phyloP scores from a whole-genome alignment of 73 alveolate genomes.

The Paraurostyla sp. region DNA sequence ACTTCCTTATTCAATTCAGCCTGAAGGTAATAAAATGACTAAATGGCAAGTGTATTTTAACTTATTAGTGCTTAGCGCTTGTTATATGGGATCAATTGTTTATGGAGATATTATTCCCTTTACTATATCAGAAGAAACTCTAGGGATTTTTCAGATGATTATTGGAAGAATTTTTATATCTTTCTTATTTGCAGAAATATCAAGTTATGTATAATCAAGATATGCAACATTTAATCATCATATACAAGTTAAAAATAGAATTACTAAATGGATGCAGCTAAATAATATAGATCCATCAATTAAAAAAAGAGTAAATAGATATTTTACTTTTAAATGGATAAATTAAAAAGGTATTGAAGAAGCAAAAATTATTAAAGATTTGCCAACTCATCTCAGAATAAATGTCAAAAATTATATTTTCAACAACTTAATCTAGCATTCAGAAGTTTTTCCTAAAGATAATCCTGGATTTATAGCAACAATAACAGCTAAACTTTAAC shows the following conservation, averaged over 20 bases:
- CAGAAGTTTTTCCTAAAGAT: conserved; percentile 68
- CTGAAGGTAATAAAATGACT: background rate
- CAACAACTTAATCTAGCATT: conserved; percentile 34
- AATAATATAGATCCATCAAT: conserved; percentile 39
- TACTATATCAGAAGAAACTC: conserved; percentile 65
- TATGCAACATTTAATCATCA: conserved; percentile 67
- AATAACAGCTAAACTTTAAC: conserved; percentile 49
- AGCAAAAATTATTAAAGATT: conserved; percentile 57
- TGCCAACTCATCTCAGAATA: conserved; percentile 61
- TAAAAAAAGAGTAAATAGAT: conserved; percentile 57
- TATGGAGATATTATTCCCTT: conserved; percentile 78
- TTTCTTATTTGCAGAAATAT: conserved; percentile 76
- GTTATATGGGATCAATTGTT: conserved; percentile 70
- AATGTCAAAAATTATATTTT: conserved; percentile 60
- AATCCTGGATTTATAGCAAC: conserved; percentile 69
- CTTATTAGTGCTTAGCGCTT: conserved; percentile 52
- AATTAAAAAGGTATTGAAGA: conserved; percentile 77
- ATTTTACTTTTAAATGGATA: conserved; percentile 60
- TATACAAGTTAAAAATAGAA: background rate
- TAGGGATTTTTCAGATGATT: conserved; percentile 62
- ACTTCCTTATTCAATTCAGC: background rate
- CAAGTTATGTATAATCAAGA: conserved; percentile 48
- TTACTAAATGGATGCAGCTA: conserved; percentile 60
- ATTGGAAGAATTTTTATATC: conserved; percentile 62
- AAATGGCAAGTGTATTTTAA: conserved; percentile 56